Evolutionary conservation across 148 eudicot genomes (phyloP).

Genomic region (Rhododendron griersonianum): DNA sequence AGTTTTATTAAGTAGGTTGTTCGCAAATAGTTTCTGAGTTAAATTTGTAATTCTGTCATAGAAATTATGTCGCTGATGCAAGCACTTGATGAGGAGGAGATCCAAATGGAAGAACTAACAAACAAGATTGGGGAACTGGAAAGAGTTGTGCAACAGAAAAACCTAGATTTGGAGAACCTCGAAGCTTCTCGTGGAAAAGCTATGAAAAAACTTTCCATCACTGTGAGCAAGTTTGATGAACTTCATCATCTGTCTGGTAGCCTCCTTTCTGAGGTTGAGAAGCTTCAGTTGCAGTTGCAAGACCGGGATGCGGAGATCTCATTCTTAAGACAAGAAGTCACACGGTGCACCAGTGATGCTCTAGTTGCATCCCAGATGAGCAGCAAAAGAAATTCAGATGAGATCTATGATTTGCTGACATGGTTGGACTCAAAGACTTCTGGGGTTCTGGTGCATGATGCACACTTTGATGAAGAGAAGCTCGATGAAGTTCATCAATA

Average conservation of each 20-base stretch:
- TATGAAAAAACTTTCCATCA: slow-evolving; percentile 72
- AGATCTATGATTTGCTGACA: slow-evolving; percentile 55
- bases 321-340: slow-evolving; percentile 91
- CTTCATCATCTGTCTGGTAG: slow-evolving; percentile 78
- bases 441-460: slow-evolving; percentile 36
- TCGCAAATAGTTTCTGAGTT: neutral
- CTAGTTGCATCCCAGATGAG: slow-evolving; percentile 67
- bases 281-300: slow-evolving; percentile 81
- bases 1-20: neutral
- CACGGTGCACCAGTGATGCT: slow-evolving; percentile 84
- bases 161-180: slow-evolving; percentile 52
- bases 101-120: slow-evolving; percentile 72
- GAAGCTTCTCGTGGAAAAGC: slow-evolving; percentile 84
- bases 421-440: slow-evolving; percentile 62
- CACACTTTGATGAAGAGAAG: slow-evolving; percentile 25
- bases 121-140: slow-evolving; percentile 55
- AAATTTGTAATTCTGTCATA: slow-evolving; percentile 27
- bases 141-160: slow-evolving; percentile 48
- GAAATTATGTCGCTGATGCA: slow-evolving; percentile 88
- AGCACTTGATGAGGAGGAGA: slow-evolving; percentile 95
- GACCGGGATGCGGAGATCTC: slow-evolving; percentile 87
- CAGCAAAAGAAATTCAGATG: slow-evolving; percentile 56
- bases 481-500: slow-evolving; percentile 26
- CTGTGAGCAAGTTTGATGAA: slow-evolving; percentile 94
- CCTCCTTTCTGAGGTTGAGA: slow-evolving; percentile 92